These are phyloP conservation scores for Cruciata laevipes DNA, from an alignment of 257 asterid species.

Conservation along the genomic window DNA sequence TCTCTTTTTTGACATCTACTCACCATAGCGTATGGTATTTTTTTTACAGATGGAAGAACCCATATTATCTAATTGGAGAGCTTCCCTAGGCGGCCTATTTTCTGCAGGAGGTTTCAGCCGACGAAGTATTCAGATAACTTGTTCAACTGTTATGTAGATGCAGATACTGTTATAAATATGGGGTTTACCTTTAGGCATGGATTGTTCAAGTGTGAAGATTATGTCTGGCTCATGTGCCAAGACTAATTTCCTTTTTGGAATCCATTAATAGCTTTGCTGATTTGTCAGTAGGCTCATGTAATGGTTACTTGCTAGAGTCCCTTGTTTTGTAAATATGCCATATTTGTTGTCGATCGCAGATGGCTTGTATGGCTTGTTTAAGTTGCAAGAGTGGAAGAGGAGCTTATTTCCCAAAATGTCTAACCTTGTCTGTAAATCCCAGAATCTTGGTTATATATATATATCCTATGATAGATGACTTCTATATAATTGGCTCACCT, in stretches of 20 bases:
- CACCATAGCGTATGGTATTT: not conserved
- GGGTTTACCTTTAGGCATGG: not conserved
- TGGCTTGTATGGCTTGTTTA: not conserved
- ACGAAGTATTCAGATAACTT: not conserved
- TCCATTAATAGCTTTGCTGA: not conserved
- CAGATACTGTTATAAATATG: not conserved
- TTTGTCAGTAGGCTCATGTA: not conserved
- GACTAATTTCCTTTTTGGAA: not conserved
- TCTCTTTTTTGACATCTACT: not conserved
- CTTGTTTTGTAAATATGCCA: constrained; percentile 12
- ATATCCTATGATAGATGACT: not conserved
- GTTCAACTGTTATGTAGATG: not conserved
- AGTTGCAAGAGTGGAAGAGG: not conserved
- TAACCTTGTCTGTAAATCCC: constrained; percentile 7
- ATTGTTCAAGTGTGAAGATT: not conserved
- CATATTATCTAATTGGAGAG: not conserved
- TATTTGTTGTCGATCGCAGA: not conserved
- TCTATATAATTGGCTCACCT: no score
- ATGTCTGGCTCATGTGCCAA: not conserved
- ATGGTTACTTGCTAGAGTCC: not conserved
- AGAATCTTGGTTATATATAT: not conserved
- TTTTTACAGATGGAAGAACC: constrained; percentile 21
- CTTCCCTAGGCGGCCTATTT: not conserved
- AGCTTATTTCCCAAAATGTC: constrained; percentile 2
- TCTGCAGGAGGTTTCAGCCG: not conserved